These are phyloP conservation scores for Rhodotorula paludigena DNA, from an alignment of 768 basidiomycete species.

Conservation along the genomic window DNA sequence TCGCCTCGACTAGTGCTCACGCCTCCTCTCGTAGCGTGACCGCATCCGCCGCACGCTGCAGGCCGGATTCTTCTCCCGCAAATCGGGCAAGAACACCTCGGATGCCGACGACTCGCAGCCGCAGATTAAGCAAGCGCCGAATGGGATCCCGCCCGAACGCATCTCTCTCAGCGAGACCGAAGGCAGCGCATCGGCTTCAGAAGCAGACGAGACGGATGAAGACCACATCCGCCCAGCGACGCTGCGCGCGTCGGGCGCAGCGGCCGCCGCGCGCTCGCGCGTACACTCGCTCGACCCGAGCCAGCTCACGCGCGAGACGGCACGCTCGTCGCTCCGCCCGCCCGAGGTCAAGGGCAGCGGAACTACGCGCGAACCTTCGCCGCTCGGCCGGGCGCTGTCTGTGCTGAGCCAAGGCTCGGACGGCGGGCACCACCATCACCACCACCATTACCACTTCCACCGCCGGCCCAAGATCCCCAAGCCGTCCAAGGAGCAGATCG, in stretches of 20 bases:
- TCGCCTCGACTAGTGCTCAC: neutral
- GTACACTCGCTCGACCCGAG: slow-evolving; percentile 39
- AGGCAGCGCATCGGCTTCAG: slow-evolving; percentile 15
- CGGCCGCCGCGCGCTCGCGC: slow-evolving; percentile 10
- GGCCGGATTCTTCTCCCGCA: slow-evolving; percentile 32
- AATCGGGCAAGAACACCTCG: neutral
- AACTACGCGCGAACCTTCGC: slow-evolving; percentile 23
- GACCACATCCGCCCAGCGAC: slow-evolving; percentile 6
- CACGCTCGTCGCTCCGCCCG: neutral
- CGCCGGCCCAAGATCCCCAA: slow-evolving; percentile 34
- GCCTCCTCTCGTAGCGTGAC: slow-evolving; percentile 21
- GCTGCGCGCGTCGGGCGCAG: neutral
- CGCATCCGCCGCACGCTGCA: slow-evolving; percentile 34
- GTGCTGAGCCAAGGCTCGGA: slow-evolving; percentile 8
- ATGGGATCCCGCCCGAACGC: neutral
- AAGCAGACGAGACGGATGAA: slow-evolving; percentile 33
- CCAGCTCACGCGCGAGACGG: slow-evolving; percentile 10
- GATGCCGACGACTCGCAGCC: neutral
- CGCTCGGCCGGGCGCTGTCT: slow-evolving; percentile 27
- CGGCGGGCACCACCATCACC: neutral
- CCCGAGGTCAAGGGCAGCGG: neutral
- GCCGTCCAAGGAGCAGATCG: slow-evolving; percentile 37
- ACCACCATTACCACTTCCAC: neutral
- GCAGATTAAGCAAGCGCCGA: slow-evolving; percentile 4
- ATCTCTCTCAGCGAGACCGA: slow-evolving; percentile 22